These are phyloP conservation scores for Cutaneotrichosporon sp. DNA, from an alignment of 1,284 basidiomycete species.

Conservation along the genomic window DNA sequence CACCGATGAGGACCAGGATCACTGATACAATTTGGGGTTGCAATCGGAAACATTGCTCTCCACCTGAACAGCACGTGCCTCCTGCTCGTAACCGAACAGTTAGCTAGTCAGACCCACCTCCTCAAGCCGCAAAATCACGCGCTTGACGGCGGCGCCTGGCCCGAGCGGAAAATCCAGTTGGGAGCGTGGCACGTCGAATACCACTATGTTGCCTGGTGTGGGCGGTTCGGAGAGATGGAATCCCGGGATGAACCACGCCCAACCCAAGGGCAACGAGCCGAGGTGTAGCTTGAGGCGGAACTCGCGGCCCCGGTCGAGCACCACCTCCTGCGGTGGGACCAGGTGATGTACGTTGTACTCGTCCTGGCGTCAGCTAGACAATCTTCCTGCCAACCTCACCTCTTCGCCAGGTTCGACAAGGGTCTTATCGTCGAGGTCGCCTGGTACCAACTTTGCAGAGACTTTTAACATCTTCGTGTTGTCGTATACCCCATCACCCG, in stretches of 20 bases:
- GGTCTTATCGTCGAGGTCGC: not conserved
- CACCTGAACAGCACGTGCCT: too few species aligned
- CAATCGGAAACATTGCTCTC: too few species aligned
- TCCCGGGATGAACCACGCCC: slow-evolving; percentile 78
- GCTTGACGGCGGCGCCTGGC: slow-evolving; percentile 64
- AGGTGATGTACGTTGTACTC: slow-evolving; percentile 33
- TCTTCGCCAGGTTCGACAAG: slow-evolving; percentile 16
- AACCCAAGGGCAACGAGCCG: slow-evolving; percentile 72
- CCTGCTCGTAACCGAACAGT: too few species aligned
- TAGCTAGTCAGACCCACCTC: not conserved
- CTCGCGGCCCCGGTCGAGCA: slow-evolving; percentile 69
- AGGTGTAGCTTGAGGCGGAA: slow-evolving; percentile 74
- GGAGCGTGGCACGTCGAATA: slow-evolving; percentile 24
- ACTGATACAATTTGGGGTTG: too few species aligned
- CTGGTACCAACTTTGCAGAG: not conserved
- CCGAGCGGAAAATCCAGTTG: slow-evolving; percentile 76
- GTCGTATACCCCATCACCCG: slow-evolving; percentile 10
- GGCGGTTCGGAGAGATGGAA: slow-evolving; percentile 66
- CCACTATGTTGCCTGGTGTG: slow-evolving; percentile 3
- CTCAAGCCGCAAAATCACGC: slow-evolving; percentile 54
- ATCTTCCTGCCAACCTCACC: slow-evolving; percentile 11
- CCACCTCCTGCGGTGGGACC: slow-evolving; percentile 45
- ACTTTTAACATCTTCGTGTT: slow-evolving; percentile 11
- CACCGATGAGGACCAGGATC: too few species aligned
- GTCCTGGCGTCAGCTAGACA: slow-evolving; percentile 44